Conservation (phyloP, 345 rosid species). For the rapeseed (Brassica napus) region DNA sequence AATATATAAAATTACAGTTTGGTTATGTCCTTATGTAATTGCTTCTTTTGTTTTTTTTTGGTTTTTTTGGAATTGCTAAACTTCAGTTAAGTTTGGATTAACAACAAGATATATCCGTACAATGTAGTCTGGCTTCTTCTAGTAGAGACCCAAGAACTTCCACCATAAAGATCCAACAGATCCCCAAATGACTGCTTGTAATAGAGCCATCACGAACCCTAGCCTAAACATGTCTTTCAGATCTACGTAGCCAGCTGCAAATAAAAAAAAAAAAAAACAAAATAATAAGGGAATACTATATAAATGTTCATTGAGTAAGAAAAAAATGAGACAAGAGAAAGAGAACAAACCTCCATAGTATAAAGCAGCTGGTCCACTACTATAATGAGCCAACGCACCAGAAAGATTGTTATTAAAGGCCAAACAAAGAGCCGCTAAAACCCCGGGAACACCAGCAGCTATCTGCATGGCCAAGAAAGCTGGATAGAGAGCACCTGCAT, state of each 20-base stretch:
- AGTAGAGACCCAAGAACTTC: constrained; percentile 95
- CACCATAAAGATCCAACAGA: constrained; percentile 86
- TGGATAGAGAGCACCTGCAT: constrained; percentile 84
- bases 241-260: constrained; percentile 85
- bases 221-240: constrained; percentile 79
- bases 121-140: constrained; percentile 7
- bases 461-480: constrained; percentile 94
- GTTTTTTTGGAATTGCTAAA: background rate
- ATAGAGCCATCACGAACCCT: constrained; percentile 73
- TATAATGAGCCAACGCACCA: constrained; percentile 87
- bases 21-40: no score
- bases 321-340: background rate
- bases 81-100: background rate
- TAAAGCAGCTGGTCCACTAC: constrained; percentile 96
- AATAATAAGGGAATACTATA: background rate
- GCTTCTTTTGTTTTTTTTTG: no score
- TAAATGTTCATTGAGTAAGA: background rate
- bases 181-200: constrained; percentile 78
- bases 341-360: constrained; percentile 74
- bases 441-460: constrained; percentile 85
- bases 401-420: constrained; percentile 87
- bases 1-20: background rate
- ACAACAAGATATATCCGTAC: background rate
- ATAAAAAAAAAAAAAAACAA: background rate
- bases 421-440: constrained; percentile 76